Conservation (phyloP, 1,284 basidiomycete species). For the Sphaerobolus stellatus region DNA sequence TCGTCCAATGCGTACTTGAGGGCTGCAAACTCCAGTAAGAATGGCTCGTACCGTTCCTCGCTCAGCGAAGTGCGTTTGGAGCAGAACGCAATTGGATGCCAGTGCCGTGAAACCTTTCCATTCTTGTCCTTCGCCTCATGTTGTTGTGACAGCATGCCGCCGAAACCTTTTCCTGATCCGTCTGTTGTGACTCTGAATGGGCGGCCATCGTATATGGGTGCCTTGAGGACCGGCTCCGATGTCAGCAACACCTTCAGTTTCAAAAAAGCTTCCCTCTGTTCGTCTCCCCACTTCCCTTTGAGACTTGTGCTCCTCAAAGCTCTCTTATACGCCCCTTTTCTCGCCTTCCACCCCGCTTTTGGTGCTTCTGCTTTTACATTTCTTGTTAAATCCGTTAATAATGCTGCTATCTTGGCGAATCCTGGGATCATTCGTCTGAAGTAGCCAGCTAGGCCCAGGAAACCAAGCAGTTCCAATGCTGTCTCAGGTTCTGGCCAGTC, state of each 20-base stretch:
- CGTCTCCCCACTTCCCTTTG: conserved; percentile 23
- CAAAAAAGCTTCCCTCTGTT: conserved; percentile 30
- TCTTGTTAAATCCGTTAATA: conserved; percentile 28
- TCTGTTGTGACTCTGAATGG: conserved; percentile 38
- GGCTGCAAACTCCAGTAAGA: conserved; percentile 20
- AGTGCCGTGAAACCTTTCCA: conserved; percentile 14
- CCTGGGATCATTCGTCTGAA: conserved; percentile 31
- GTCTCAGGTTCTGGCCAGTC: conserved; percentile 32
- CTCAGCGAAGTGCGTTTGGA: conserved; percentile 19
- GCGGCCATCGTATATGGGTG: conserved; percentile 31
- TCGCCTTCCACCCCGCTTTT: background rate
- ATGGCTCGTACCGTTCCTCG: conserved; percentile 19
- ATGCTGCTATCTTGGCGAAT: conserved; percentile 30
- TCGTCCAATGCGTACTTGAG: conserved; percentile 19
- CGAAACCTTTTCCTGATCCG: conserved; percentile 34
- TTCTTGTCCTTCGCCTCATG: conserved; percentile 2
- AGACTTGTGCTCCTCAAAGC: conserved; percentile 9
- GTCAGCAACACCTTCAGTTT: conserved; percentile 28
- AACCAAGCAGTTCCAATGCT: conserved; percentile 25
- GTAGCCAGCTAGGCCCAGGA: conserved; percentile 27
- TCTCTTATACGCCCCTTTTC: conserved; percentile 9
- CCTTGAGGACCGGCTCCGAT: conserved; percentile 30
- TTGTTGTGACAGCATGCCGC: conserved; percentile 29
- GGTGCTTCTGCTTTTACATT: conserved; percentile 15
- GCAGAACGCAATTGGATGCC: conserved; percentile 18